These are phyloP conservation scores for Pythium angustatum DNA, from an alignment of 352 stramenopile genomes.

Conservation along the genomic window DNA sequence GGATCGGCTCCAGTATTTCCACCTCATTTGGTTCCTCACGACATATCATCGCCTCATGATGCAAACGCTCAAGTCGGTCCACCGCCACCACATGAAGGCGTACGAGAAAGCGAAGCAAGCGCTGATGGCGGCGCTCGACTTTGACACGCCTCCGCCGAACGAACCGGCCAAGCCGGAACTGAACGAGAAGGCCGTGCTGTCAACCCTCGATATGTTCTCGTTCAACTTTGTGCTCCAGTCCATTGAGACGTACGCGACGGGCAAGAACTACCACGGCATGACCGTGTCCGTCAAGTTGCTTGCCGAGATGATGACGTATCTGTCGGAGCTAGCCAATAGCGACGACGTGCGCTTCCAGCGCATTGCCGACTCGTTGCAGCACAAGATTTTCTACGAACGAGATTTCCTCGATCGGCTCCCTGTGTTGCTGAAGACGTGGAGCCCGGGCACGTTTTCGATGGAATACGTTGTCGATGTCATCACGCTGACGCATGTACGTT, in stretches of 20 bases:
- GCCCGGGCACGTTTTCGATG: constrained; percentile 56
- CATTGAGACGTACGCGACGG: constrained; percentile 80
- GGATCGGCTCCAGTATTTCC: constrained; percentile 89
- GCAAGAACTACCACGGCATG: constrained; percentile 85
- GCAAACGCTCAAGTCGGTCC: constrained; percentile 68
- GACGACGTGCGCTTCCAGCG: constrained; percentile 78
- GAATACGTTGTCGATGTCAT: constrained; percentile 81
- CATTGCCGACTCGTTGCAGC: constrained; percentile 82
- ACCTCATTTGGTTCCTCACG: constrained; percentile 85
- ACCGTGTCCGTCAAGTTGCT: constrained; percentile 77
- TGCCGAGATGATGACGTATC: constrained; percentile 85
- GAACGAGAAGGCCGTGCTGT: constrained; percentile 80
- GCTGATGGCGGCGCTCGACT: constrained; percentile 56
- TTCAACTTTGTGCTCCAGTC: constrained; percentile 91
- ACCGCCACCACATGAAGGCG: constrained; percentile 55
- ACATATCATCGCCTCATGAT: constrained; percentile 79
- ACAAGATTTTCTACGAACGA: constrained; percentile 89
- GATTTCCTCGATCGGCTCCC: constrained; percentile 85
- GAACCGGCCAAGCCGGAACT: constrained; percentile 50
- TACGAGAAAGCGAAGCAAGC: constrained; percentile 57
- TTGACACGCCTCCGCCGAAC: constrained; percentile 41
- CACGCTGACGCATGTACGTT: constrained; percentile 80
- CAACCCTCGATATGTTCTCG: constrained; percentile 89
- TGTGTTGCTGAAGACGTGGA: constrained; percentile 81
- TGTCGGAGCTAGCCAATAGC: constrained; percentile 67